phyloP scores from a whole-genome alignment of 1,284 basidiomycete species.

The Fomitopsis pinicola region DNA sequence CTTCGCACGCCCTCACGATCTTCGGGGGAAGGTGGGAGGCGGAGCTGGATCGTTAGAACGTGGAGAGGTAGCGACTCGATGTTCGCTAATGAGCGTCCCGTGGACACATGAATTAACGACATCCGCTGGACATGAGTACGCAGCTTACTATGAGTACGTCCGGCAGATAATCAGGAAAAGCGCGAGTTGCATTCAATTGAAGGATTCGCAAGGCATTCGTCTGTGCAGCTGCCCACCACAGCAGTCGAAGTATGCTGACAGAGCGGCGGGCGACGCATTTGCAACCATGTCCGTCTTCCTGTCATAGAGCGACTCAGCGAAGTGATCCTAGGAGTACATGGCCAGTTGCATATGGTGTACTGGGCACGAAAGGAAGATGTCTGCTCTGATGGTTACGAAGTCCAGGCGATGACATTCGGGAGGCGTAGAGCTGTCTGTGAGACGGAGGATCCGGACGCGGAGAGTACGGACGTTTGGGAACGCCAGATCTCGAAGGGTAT shows the following conservation, averaged over 20 bases:
- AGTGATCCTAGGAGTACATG: neutral
- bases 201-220: too few species aligned
- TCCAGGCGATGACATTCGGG: neutral
- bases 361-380: neutral
- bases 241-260: neutral
- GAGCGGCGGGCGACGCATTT: neutral
- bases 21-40: too few species aligned
- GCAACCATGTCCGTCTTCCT: neutral
- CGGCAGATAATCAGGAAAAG: too few species aligned
- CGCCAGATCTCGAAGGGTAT: neutral
- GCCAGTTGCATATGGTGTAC: neutral
- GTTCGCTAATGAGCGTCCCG: neutral
- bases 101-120: neutral
- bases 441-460: neutral
- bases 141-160: too few species aligned
- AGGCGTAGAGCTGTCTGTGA: neutral
- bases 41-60: too few species aligned
- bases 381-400: neutral
- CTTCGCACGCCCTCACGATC: too few species aligned
- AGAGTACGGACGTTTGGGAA: neutral
- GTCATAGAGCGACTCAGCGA: neutral
- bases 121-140: too few species aligned
- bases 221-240: too few species aligned
- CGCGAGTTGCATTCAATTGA: too few species aligned
- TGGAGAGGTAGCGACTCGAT: too few species aligned